A percentile compares a stretch with the other conserved stretches of the same genome.
These are phyloP conservation scores for Globisporangium recalcitrans DNA, from an alignment of 352 stramenopile species.

Conservation along the genomic window DNA sequence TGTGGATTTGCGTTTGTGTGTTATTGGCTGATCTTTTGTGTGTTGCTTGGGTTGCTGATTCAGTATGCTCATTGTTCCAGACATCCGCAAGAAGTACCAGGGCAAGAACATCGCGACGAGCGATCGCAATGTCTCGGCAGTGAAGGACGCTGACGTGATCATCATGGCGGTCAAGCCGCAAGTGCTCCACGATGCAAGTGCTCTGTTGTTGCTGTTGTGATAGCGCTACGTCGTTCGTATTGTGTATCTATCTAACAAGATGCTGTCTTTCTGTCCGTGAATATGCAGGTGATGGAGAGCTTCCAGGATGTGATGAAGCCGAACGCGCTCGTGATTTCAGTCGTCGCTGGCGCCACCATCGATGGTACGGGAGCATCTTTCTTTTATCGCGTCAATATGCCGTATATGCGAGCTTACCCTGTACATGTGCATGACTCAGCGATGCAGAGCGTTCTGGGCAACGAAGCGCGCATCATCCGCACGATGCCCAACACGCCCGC, in stretches of 20 bases:
- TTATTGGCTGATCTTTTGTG: neutral
- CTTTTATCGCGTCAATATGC: neutral
- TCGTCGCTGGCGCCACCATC: conserved; percentile 80
- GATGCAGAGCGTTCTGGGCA: conserved; percentile 51
- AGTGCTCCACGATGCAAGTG: conserved; percentile 81
- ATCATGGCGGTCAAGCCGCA: conserved; percentile 94
- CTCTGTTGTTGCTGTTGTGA: too few relatives aligned
- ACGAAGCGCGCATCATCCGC: conserved; percentile 82
- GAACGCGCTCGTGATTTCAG: conserved; percentile 72
- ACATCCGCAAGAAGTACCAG: conserved; percentile 60
- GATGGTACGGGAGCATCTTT: conserved; percentile 21
- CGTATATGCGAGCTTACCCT: neutral
- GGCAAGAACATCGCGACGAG: conserved; percentile 51
- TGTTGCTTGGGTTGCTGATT: neutral
- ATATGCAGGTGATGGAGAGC: conserved; percentile 47
- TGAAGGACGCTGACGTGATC: conserved; percentile 87
- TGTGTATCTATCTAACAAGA: neutral
- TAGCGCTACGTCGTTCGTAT: too few relatives aligned
- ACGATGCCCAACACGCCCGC: conserved; percentile 96
- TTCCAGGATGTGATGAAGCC: conserved; percentile 54
- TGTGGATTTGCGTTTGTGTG: conserved; percentile 12
- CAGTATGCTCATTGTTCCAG: conserved; percentile 11
- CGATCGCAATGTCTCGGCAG: conserved; percentile 51
- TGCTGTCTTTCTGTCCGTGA: neutral
- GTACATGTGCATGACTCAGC: conserved; percentile 6